Conservation (phyloP, 345 rosid species). For the Psidium guajava region DNA sequence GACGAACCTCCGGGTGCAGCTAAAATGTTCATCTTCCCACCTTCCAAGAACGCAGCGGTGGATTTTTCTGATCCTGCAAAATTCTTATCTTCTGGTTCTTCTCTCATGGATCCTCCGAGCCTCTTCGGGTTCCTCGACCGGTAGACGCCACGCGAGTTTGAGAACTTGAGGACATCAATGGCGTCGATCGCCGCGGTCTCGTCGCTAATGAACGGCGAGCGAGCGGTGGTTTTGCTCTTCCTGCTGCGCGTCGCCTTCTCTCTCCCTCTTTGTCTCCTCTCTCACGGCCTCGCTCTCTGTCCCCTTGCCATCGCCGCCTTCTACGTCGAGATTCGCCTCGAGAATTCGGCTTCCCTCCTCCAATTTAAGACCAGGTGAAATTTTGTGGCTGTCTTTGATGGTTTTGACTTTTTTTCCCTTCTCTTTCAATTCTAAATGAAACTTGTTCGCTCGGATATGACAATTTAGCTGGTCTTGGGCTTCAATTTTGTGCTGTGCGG, state of each 20-base stretch:
- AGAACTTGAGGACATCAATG: conserved; percentile 1
- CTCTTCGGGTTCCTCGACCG: not conserved
- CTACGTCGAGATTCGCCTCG: conserved; percentile 57
- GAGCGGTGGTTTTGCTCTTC: conserved; percentile 61
- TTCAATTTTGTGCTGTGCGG: not conserved
- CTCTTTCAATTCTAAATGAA: not conserved
- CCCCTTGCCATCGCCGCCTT: conserved; percentile 45
- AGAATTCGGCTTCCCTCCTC: conserved; percentile 21
- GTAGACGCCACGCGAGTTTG: not conserved
- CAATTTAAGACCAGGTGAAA: conserved; percentile 47
- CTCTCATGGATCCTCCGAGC: not conserved
- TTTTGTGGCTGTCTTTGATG: not conserved
- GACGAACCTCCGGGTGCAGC: not conserved
- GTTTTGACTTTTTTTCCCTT: not conserved
- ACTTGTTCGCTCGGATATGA: not conserved
- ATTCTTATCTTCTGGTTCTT: not conserved
- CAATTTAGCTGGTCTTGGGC: not conserved
- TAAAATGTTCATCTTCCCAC: not conserved
- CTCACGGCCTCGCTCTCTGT: conserved; percentile 56
- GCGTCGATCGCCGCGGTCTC: not conserved
- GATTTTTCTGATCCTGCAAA: not conserved
- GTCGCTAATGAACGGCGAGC: conserved; percentile 61
- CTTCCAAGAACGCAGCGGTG: not conserved
- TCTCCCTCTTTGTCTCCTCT: conserved; percentile 48
- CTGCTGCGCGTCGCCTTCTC: conserved; percentile 38